These are phyloP conservation scores for Fusarium nematophilum DNA, from an alignment of 2,329 filamentous ascomycete species.

Conservation along the genomic window DNA sequence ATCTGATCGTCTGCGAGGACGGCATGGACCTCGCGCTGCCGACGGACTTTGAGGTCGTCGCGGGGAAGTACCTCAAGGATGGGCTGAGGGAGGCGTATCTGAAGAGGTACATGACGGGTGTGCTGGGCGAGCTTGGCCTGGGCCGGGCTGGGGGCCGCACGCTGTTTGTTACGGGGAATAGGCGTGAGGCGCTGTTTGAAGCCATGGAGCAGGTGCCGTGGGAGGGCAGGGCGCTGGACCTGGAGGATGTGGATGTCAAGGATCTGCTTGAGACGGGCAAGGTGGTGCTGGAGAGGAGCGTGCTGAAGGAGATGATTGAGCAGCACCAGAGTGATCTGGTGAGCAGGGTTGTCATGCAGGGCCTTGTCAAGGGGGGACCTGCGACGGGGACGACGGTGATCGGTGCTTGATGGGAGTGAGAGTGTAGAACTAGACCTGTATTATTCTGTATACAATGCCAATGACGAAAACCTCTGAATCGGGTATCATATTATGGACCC, in stretches of 20 bases:
- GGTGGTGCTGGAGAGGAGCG: conserved; percentile 85
- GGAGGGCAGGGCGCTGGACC: conserved; percentile 75
- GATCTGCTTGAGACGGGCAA: conserved; percentile 87
- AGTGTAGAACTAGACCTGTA: conserved; percentile 45
- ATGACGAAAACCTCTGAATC: conserved; percentile 12
- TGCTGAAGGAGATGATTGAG: conserved; percentile 79
- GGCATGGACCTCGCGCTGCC: conserved; percentile 74
- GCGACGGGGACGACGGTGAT: conserved; percentile 54
- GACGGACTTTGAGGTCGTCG: conserved; percentile 59
- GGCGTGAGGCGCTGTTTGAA: conserved; percentile 71
- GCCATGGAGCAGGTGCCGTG: conserved; percentile 72
- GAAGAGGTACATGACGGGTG: conserved; percentile 71
- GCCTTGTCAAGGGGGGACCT: conserved; percentile 49
- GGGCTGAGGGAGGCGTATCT: conserved; percentile 67
- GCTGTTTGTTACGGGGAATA: conserved; percentile 76
- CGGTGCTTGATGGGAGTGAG: conserved; percentile 31
- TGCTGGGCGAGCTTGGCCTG: conserved; percentile 78
- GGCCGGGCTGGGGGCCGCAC: conserved; percentile 75
- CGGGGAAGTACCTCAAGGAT: conserved; percentile 56
- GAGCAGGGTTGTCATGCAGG: conserved; percentile 58
- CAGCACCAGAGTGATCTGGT: conserved; percentile 77
- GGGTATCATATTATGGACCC: conserved; percentile 22
- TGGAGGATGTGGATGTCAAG: conserved; percentile 93
- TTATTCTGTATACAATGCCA: conserved; percentile 44
- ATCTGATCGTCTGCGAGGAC: conserved; percentile 87